phyloP scores from a whole-genome alignment of 345 rosid species.

The Lumnitzera racemosa region DNA sequence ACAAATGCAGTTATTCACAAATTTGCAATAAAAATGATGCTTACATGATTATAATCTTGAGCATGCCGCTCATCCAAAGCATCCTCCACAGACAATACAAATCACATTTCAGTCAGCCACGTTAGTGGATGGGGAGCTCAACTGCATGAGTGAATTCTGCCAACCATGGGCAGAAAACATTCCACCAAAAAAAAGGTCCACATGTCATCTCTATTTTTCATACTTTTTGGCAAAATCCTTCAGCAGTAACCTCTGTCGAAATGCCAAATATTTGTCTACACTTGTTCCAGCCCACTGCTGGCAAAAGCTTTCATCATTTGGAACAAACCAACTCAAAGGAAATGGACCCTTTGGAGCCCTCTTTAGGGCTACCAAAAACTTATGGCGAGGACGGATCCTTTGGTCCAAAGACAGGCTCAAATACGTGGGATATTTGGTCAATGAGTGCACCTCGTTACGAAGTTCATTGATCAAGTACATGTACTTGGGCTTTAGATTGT shows the following conservation, averaged over 20 bases:
- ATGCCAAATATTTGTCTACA: conserved; percentile 69
- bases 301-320: conserved; percentile 79
- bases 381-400: conserved; percentile 93
- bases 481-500: conserved; percentile 88
- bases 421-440: conserved; percentile 84
- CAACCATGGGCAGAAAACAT: too few relatives aligned
- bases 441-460: conserved; percentile 58
- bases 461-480: conserved; percentile 83
- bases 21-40: too few relatives aligned
- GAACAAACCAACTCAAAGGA: conserved; percentile 79
- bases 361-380: conserved; percentile 77
- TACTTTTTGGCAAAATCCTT: conserved; percentile 69
- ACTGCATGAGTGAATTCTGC: too few relatives aligned
- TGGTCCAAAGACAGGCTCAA: conserved; percentile 85
- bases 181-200: too few relatives aligned
- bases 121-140: too few relatives aligned
- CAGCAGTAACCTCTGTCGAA: conserved; percentile 67
- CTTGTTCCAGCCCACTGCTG: conserved; percentile 89
- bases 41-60: too few relatives aligned
- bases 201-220: conserved; percentile 30
- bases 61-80: too few relatives aligned
- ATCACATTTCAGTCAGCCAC: too few relatives aligned
- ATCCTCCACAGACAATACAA: too few relatives aligned
- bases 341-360: conserved; percentile 95
- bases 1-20: too few relatives aligned